These are phyloP conservation scores for Ascocoryne sarcoides DNA, from an alignment of 2,329 filamentous ascomycete genomes.

Conservation along the genomic window DNA sequence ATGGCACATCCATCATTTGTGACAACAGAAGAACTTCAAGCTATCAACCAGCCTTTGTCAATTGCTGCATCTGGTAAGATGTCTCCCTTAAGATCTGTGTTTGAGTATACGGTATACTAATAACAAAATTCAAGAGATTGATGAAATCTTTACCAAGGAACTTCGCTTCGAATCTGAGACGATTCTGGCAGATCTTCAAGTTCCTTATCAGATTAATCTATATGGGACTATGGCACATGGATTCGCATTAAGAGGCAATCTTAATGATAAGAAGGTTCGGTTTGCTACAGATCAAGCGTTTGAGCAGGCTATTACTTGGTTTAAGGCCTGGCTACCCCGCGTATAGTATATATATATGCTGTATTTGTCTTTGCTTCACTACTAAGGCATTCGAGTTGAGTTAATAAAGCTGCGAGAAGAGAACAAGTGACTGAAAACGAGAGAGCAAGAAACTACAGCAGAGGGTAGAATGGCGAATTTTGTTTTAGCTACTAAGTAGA, in stretches of 20 bases:
- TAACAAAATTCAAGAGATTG: slow-evolving; percentile 51
- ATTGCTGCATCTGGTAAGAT: slow-evolving; percentile 39
- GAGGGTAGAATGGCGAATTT: too few species aligned
- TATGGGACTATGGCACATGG: slow-evolving; percentile 64
- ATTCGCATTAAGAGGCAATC: slow-evolving; percentile 61
- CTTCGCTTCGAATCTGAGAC: slow-evolving; percentile 53
- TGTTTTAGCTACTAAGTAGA: too few species aligned
- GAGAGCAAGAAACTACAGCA: too few species aligned
- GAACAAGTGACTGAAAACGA: too few species aligned
- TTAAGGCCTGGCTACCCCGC: slow-evolving; percentile 32
- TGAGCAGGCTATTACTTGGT: slow-evolving; percentile 67
- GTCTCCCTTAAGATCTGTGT: too few species aligned
- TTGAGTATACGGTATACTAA: too few species aligned
- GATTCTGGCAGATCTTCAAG: slow-evolving; percentile 42
- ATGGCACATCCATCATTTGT: slow-evolving; percentile 58
- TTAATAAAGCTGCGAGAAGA: too few species aligned
- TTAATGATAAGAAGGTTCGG: slow-evolving; percentile 40
- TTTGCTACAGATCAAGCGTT: slow-evolving; percentile 76
- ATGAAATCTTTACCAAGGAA: slow-evolving; percentile 55
- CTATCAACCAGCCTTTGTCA: slow-evolving; percentile 46
- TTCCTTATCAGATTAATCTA: slow-evolving; percentile 59
- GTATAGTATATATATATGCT: too few species aligned
- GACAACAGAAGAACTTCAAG: slow-evolving; percentile 47
- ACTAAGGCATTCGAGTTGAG: too few species aligned
- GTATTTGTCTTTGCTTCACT: too few species aligned